Base-by-base conservation (phyloP, 2,329 filamentous ascomycete genomes). In the Colletotrichum spinosum region DNA sequence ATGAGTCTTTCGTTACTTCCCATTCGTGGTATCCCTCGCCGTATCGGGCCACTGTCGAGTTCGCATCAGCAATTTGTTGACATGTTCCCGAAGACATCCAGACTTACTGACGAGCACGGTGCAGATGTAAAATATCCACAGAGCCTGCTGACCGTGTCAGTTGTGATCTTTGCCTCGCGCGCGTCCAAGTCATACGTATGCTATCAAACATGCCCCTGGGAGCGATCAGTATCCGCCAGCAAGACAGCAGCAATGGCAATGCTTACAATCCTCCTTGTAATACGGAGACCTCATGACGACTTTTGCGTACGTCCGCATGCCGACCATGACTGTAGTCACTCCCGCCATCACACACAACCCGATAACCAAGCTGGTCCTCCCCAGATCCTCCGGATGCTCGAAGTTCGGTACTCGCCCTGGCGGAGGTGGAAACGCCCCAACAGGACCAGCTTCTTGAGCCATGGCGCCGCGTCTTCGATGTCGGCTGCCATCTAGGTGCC, bases 1-100 rank as follows among this genome's bases (percentile, higher is more conserved):
- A 69, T 5, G 61, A 35, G 8, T 67, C 50, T 10, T 53, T 50
- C 4, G 64, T 66, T 2, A 72, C 56, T 15, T 72, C 70, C 68
- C 68, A 71, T 6, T 63, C 61, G 17, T 71, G 65, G 34, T 67
- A 60, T 2, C 68, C 69, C 51, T 69, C 68, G 0, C 70, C 68
- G 33, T 67, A 71, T 15, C 68, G 54, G 2, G 64, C 65, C 69
- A 69, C 70, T 72, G 3, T 17, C 9, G 8, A 11, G 15, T 8
- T 8, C 8, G 15, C 25, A 11, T 34, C 9, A 49, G 2, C 25
- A 6, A 34, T 3, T 13, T 2, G 12, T 13, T 17, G 8, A 11
- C 9, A 5, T 15, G 17, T 9, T 49, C 15, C 7, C 3, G n/a
- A 25, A 2, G 5, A 10, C 3, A 2, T 0, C 10, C 0, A 6